Evolutionary conservation across 1,139 yeast genomes (phyloP), one percentile per base, ranked within the genome.

Genomic region (Magnusiomyces suaveolens): DNA sequence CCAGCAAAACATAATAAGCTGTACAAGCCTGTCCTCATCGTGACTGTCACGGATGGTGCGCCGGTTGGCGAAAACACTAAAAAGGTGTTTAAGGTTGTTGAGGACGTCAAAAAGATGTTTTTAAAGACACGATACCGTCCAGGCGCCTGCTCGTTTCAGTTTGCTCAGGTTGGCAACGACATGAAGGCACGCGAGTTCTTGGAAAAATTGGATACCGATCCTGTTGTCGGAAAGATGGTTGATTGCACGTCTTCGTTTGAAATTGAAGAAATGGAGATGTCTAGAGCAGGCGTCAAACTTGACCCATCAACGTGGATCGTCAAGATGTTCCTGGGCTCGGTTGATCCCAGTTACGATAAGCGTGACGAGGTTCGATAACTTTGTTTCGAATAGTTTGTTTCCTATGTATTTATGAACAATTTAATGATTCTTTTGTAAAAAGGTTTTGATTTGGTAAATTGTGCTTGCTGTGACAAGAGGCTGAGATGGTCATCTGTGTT

Each of bases 81-180:
- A 43, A 61, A 61, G 32, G 57, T 67, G 18, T 60, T 62, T 53
- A 57, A 59, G 36, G 67, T 61, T 44, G 62, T 67, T 51, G 57
- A 59, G 47, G 60, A 60, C n/a, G 62, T 69, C 26, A 66, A 66
- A 60, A 52, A 57, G 20, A 55, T 60, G 14, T 54, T 66, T 26
- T 43, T 55, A 1, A 56, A 56, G 44, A 57, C 63, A 46, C 56
- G 62, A 36, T 67, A 60, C 57, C 67, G 70, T 3, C 62, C 67
- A 1, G 68, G 67, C 16, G 64, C 69, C 6, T 63, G 66, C 33
- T 65, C 68, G 14, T 64, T 67, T 60, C 68, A 66, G 58, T 66
- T 67, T 52, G 69, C 67, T 4, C 70, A 67, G 54, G 70, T 67
- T 25, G 70, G 70, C 1, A 63, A 59, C 51, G 69, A 67, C 53